phyloP scores from a whole-genome alignment of 202 grass and related monocot species.

The Schoenoplectus tabernaemontani region DNA sequence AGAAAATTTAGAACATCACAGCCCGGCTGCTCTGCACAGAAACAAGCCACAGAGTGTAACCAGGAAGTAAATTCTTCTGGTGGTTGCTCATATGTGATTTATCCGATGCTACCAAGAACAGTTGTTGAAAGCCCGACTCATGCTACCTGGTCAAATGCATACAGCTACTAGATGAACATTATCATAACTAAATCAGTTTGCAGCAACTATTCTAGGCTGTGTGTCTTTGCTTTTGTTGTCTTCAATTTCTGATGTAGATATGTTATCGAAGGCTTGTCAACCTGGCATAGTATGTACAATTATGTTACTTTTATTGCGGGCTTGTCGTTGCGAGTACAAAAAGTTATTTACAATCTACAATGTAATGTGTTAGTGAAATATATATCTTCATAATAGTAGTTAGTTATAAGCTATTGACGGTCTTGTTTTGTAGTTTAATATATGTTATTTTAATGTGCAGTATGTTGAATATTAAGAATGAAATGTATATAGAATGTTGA shows the following conservation, averaged over 20 bases:
- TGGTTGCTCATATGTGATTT: not conserved
- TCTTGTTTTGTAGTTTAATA: not conserved
- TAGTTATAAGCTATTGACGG: not conserved
- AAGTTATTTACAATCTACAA: not conserved
- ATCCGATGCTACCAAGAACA: not conserved
- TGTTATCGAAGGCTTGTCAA: not conserved
- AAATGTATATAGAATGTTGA: not conserved
- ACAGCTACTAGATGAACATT: slow-evolving; percentile 1
- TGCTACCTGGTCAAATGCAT: slow-evolving; percentile 14
- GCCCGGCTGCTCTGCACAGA: not conserved
- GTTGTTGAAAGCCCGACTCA: not conserved
- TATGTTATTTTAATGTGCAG: not conserved
- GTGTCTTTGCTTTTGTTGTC: not conserved
- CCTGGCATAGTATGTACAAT: not conserved
- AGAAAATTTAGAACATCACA: slow-evolving; percentile 16
- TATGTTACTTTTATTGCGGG: not conserved
- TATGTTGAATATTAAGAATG: not conserved
- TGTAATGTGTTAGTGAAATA: not conserved
- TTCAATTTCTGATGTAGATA: slow-evolving; percentile 8
- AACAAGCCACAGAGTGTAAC: not conserved
- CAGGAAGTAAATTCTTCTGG: not conserved
- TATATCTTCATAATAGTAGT: not conserved
- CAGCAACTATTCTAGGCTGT: slow-evolving; percentile 4
- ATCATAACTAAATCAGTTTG: not conserved
- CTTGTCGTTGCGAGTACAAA: not conserved